phyloP scores from a whole-genome alignment of 1,139 yeast genomes.

The Yamadazyma conglobata region DNA sequence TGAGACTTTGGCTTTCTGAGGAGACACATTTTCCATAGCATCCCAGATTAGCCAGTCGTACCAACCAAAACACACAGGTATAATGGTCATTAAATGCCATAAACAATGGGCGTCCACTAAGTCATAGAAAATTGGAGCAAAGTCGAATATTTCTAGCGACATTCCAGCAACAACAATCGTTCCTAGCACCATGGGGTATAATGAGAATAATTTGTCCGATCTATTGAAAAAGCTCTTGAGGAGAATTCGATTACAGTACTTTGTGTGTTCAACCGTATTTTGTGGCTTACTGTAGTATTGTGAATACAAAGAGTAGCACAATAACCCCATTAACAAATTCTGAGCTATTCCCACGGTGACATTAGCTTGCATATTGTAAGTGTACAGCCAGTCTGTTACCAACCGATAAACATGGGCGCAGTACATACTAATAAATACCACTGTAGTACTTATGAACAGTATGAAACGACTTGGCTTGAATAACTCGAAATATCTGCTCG shows the following conservation, averaged over 20 bases:
- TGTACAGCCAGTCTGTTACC: conserved; percentile 78
- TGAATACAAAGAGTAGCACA: conserved; percentile 34
- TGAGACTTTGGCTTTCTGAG: too few relatives aligned
- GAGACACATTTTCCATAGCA: conserved; percentile 34
- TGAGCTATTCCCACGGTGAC: conserved; percentile 74
- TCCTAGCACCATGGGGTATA: conserved; percentile 47
- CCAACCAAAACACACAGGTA: conserved; percentile 53
- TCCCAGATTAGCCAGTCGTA: conserved; percentile 51
- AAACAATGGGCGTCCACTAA: conserved; percentile 88
- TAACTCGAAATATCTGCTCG: conserved; percentile 39
- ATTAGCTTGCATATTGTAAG: conserved; percentile 92
- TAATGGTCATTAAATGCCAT: conserved; percentile 82
- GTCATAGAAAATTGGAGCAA: conserved; percentile 62
- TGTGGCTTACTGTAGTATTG: conserved; percentile 24
- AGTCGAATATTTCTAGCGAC: conserved; percentile 86
- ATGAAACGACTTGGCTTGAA: conserved; percentile 18
- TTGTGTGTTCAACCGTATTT: conserved; percentile 21
- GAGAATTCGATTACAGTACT: conserved; percentile 24
- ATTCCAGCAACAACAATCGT: conserved; percentile 62
- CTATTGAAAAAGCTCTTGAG: conserved; percentile 33
- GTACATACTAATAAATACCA: conserved; percentile 49
- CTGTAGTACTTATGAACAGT: conserved; percentile 25
- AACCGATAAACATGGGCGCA: conserved; percentile 63
- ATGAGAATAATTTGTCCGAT: conserved; percentile 39
- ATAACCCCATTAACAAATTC: conserved; percentile 34